These are phyloP conservation scores for Talaromyces sp. DNA, from an alignment of 2,329 filamentous ascomycete genomes.

Conservation along the genomic window DNA sequence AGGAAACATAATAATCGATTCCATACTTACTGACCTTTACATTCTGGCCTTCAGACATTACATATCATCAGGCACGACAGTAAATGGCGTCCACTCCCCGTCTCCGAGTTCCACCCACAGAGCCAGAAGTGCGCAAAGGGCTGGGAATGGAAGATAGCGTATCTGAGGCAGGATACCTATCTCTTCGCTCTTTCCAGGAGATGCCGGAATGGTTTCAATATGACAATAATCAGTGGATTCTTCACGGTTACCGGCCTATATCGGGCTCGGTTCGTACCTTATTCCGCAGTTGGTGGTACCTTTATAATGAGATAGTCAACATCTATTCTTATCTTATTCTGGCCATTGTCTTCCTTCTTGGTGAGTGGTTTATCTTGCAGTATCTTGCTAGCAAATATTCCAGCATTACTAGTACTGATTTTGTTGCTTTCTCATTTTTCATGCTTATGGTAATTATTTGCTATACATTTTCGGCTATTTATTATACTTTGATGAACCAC, in stretches of 20 bases:
- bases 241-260: slow-evolving; percentile 29
- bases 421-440: neutral
- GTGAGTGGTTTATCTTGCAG: neutral
- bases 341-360: neutral
- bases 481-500: slow-evolving; percentile 34
- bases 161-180: neutral
- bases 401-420: neutral
- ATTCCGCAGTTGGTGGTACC: slow-evolving; percentile 22
- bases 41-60: neutral
- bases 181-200: neutral
- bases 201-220: slow-evolving; percentile 9
- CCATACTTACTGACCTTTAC: too few relatives aligned
- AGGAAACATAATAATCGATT: too few relatives aligned
- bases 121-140: neutral
- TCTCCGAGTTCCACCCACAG: neutral
- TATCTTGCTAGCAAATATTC: neutral
- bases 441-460: slow-evolving; percentile 8
- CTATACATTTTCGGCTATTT: slow-evolving; percentile 29
- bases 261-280: slow-evolving; percentile 26
- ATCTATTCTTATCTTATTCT: neutral
- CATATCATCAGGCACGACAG: neutral
- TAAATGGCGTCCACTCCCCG: neutral
- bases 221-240: slow-evolving; percentile 28
- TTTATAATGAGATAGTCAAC: neutral
- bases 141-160: neutral